A percentile compares a stretch with the other conserved stretches of the same genome.
phyloP scores from a whole-genome alignment of 257 asterid species.

The Pogostemon cablin region DNA sequence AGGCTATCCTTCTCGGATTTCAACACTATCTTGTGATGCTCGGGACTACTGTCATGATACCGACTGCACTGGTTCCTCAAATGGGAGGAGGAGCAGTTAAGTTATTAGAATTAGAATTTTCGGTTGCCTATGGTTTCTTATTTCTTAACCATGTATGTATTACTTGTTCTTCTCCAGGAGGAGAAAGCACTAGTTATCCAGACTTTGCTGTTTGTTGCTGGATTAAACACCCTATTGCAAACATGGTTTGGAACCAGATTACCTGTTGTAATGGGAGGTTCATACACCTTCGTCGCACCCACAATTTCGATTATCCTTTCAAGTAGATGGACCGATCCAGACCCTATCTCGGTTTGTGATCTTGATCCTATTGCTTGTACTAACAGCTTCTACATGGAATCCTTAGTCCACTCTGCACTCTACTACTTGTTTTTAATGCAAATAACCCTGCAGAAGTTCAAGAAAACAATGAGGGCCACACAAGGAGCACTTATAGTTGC shows the following conservation, averaged over 20 bases:
- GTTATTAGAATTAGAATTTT: constrained; percentile 19
- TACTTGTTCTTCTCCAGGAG: constrained; percentile 46
- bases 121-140: not conserved
- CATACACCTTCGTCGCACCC: constrained; percentile 90
- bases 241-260: constrained; percentile 78
- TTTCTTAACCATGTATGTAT: not conserved
- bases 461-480: constrained; percentile 83
- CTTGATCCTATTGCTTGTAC: constrained; percentile 6
- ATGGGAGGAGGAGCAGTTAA: constrained; percentile 94
- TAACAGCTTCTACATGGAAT: not conserved
- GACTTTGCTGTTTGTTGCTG: constrained; percentile 82
- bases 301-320: constrained; percentile 89
- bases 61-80: constrained; percentile 85
- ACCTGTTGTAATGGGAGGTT: constrained; percentile 87
- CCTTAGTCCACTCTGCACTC: not conserved
- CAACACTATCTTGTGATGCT: constrained; percentile 90
- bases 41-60: constrained; percentile 77
- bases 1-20: constrained; percentile 89
- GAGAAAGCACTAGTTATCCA: constrained; percentile 90
- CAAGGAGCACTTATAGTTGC: constrained; percentile 88
- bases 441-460: constrained; percentile 59
- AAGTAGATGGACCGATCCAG: constrained; percentile 81
- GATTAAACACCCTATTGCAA: constrained; percentile 74
- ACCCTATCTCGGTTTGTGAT: constrained; percentile 69
- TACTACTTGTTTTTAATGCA: constrained; percentile 17